Evolutionary conservation across 2,329 filamentous ascomycete genomes (phyloP).

Genomic region (Sporothrix luriei): DNA sequence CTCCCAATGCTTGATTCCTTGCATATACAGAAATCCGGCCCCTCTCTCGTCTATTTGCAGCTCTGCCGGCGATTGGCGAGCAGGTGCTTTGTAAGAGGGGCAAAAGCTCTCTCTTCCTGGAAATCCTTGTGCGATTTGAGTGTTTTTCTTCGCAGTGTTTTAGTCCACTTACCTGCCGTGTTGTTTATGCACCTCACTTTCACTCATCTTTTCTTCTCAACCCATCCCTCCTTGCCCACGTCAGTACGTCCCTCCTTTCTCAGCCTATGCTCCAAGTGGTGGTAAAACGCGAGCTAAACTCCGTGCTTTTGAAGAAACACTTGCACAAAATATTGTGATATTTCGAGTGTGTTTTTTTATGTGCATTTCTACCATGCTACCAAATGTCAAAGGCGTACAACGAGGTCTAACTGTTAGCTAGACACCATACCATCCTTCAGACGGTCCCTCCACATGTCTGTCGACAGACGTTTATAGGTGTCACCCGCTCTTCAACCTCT

Average conservation of each 20-base stretch:
- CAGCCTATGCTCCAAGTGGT: not conserved
- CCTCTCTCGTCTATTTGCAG: conserved; percentile 15
- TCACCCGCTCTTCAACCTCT: not conserved
- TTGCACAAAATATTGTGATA: not conserved
- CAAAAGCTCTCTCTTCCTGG: conserved; percentile 9
- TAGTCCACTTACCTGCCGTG: not conserved
- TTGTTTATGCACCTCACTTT: conserved; percentile 11
- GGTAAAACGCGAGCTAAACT: too few species aligned
- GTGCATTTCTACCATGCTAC: not conserved
- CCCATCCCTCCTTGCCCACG: not conserved
- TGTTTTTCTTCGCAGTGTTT: not conserved
- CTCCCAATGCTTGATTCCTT: not conserved
- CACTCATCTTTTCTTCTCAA: not conserved
- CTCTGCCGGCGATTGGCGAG: conserved; percentile 26
- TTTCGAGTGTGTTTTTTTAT: not conserved
- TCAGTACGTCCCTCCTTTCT: not conserved
- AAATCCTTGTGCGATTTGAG: conserved; percentile 22
- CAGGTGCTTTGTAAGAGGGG: conserved; percentile 30
- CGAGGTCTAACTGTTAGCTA: conserved; percentile 5
- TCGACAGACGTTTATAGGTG: not conserved
- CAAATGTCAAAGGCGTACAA: not conserved
- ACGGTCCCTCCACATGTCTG: conserved; percentile 13
- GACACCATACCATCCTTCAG: not conserved
- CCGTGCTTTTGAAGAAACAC: not conserved
- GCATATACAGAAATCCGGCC: conserved; percentile 23